Conservation (phyloP, 176 grass and related monocot genomes). For the Oryza coarctata region DNA sequence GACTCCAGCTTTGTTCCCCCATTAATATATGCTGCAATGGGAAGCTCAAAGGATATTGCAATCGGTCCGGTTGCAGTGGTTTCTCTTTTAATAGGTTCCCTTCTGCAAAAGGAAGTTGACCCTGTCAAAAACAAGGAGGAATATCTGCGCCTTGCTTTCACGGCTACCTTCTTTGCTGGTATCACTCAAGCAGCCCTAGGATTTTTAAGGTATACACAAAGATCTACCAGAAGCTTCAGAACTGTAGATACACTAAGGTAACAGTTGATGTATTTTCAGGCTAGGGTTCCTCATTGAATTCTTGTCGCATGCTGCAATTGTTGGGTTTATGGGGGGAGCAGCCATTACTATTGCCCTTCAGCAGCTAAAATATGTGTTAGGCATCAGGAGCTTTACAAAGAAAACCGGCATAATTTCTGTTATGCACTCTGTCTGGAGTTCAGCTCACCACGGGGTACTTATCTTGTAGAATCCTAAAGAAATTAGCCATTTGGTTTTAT, state of each 20-base stretch:
- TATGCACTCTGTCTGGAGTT: slow-evolving; percentile 80
- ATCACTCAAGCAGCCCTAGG: slow-evolving; percentile 93
- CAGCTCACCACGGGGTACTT: slow-evolving; percentile 79
- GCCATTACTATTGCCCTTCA: slow-evolving; percentile 95
- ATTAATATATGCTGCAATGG: slow-evolving; percentile 90
- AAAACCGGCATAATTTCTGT: slow-evolving; percentile 91
- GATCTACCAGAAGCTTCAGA: not conserved
- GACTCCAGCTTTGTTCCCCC: slow-evolving; percentile 91
- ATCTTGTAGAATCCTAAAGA: slow-evolving; percentile 5
- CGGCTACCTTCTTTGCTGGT: slow-evolving; percentile 96
- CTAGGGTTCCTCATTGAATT: slow-evolving; percentile 95
- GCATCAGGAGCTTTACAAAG: slow-evolving; percentile 78
- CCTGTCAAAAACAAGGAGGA: slow-evolving; percentile 60
- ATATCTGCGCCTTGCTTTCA: slow-evolving; percentile 80
- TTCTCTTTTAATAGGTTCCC: slow-evolving; percentile 82
- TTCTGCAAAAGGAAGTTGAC: slow-evolving; percentile 78
- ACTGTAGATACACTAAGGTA: not conserved
- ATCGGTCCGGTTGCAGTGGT: slow-evolving; percentile 95
- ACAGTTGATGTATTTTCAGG: slow-evolving; percentile 46
- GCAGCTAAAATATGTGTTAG: slow-evolving; percentile 84
- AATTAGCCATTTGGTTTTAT: not conserved
- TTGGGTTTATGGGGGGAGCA: slow-evolving; percentile 94
- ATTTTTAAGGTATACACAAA: slow-evolving; percentile 66
- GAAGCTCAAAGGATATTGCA: slow-evolving; percentile 94
- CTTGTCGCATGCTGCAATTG: slow-evolving; percentile 94